phyloP scores from a whole-genome alignment of 2,329 filamentous ascomycete genomes.

The Aspergillus ibericus region DNA sequence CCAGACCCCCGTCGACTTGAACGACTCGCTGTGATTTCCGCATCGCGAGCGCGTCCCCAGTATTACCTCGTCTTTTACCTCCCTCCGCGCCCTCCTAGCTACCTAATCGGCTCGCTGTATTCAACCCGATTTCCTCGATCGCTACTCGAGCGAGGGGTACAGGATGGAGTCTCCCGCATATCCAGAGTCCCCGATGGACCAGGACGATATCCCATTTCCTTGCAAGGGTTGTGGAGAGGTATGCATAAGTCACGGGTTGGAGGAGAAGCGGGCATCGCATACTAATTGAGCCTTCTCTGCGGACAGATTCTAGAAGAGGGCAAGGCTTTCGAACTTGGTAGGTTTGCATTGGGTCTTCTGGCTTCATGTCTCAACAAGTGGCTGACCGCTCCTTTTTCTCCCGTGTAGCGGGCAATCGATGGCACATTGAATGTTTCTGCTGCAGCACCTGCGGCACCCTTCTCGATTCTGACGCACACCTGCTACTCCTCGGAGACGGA shows the following conservation, averaged over 20 bases:
- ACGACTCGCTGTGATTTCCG: slow-evolving; percentile 10
- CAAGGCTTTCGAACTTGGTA: slow-evolving; percentile 96
- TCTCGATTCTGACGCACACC: slow-evolving; percentile 96
- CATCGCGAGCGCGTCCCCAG: slow-evolving; percentile 11
- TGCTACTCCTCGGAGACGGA: slow-evolving; percentile 93
- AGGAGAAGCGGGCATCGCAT: neutral
- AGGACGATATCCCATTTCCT: slow-evolving; percentile 76
- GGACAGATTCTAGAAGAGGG: slow-evolving; percentile 91
- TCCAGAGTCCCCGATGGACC: slow-evolving; percentile 66
- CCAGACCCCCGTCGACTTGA: slow-evolving; percentile 8
- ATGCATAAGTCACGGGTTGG: slow-evolving; percentile 25
- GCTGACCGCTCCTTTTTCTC: slow-evolving; percentile 27
- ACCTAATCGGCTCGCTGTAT: neutral
- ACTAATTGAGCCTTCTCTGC: slow-evolving; percentile 11
- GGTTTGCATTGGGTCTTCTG: slow-evolving; percentile 26
- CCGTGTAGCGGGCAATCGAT: slow-evolving; percentile 80
- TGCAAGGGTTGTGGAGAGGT: slow-evolving; percentile 95
- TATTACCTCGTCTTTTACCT: neutral
- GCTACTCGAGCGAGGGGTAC: slow-evolving; percentile 2
- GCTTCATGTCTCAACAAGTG: slow-evolving; percentile 13
- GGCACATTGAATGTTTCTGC: slow-evolving; percentile 98
- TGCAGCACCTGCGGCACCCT: slow-evolving; percentile 94
- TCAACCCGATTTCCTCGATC: neutral
- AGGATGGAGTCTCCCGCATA: slow-evolving; percentile 58
- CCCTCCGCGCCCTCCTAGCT: neutral